phyloP scores from a whole-genome alignment of 139 green algal species.

The Ettlia oleoabundans region DNA sequence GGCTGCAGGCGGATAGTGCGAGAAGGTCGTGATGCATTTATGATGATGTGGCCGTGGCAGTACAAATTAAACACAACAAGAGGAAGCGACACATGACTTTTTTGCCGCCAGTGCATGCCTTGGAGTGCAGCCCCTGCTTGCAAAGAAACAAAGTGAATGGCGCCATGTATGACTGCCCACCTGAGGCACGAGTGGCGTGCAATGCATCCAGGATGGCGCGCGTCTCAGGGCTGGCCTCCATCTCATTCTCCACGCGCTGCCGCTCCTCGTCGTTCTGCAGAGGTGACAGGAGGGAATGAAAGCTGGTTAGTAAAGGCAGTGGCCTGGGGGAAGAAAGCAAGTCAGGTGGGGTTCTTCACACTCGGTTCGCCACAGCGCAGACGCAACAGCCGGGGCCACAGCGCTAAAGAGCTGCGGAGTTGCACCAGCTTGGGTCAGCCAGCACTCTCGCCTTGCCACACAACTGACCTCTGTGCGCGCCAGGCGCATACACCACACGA shows the following conservation, averaged over 20 bases:
- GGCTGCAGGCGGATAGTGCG: conserved; percentile 44
- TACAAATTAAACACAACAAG: too few relatives aligned
- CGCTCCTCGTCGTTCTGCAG: conserved; percentile 76
- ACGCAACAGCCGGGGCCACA: too few relatives aligned
- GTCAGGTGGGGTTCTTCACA: too few relatives aligned
- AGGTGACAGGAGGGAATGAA: neutral
- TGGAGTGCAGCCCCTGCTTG: neutral
- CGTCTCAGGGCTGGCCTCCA: conserved; percentile 57
- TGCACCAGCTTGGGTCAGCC: neutral
- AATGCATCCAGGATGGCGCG: conserved; percentile 85
- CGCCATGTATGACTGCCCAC: too few relatives aligned
- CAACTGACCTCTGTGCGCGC: conserved; percentile 62
- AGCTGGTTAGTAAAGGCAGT: neutral
- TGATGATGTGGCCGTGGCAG: too few relatives aligned
- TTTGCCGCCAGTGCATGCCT: neutral
- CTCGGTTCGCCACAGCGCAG: too few relatives aligned
- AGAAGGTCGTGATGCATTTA: too few relatives aligned
- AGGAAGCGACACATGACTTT: too few relatives aligned
- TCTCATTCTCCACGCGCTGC: conserved; percentile 59
- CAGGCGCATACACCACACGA: conserved; percentile 98
- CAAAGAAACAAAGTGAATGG: too few relatives aligned
- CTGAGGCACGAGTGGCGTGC: conserved; percentile 75
- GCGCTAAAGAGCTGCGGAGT: neutral
- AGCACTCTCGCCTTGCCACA: neutral
- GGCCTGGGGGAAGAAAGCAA: too few relatives aligned